These are phyloP conservation scores for Sedum album DNA, from an alignment of 164 flowering plant species.

Conservation along the genomic window DNA sequence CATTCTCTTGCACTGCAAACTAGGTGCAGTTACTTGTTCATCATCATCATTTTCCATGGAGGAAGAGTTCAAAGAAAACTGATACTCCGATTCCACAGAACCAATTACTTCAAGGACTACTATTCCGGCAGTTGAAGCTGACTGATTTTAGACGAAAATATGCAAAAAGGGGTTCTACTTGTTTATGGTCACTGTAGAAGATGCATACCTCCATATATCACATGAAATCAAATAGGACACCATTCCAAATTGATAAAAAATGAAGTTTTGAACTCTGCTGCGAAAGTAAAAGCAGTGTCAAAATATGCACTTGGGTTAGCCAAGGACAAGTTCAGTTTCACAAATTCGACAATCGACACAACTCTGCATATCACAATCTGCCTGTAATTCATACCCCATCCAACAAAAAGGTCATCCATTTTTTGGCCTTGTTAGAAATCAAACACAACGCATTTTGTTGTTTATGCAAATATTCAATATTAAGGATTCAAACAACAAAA, in stretches of 20 bases:
- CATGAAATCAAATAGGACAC: background rate
- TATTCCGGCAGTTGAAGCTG: slow-evolving; percentile 23
- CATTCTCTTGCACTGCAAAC: slow-evolving; percentile 9
- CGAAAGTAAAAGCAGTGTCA: background rate
- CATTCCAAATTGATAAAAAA: background rate
- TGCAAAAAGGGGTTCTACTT: slow-evolving; percentile 18
- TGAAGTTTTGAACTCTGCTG: background rate
- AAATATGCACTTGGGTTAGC: background rate
- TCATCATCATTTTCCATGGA: slow-evolving; percentile 13
- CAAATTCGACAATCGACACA: no score
- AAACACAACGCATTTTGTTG: no score
- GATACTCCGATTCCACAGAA: slow-evolving; percentile 21
- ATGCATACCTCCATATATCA: background rate
- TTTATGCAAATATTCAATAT: no score
- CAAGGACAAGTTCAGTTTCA: background rate
- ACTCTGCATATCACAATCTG: no score
- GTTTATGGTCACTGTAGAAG: slow-evolving; percentile 13
- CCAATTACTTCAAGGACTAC: slow-evolving; percentile 13
- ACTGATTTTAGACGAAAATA: slow-evolving; percentile 15
- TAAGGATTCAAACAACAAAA: no score
- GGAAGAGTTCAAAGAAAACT: slow-evolving; percentile 16
- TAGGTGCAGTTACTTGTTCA: slow-evolving; percentile 4
- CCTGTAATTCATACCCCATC: no score
- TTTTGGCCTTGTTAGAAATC: no score
- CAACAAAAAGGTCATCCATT: no score